Evolutionary conservation across 257 asterid genomes (phyloP), one percentile per base, ranked within the genome.

Genomic region (Ilex asprella): DNA sequence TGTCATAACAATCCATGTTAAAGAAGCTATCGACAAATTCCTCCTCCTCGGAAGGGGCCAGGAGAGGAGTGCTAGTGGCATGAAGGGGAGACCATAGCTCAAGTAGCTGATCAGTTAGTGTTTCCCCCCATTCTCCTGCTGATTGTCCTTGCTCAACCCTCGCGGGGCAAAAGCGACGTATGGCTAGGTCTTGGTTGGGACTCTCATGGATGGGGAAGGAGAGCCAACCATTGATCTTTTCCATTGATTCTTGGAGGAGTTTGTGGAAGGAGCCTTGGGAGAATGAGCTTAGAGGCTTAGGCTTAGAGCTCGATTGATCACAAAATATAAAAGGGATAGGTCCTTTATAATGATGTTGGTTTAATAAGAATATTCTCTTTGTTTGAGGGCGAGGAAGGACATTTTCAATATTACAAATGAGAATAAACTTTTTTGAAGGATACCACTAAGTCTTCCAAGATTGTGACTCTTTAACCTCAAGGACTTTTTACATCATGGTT

Each of bases 131-230:
- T 57, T 67, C 65, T 58, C 57, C 62, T 5, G 29, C 73, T 31
- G 47, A 56, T 27, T 67, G 67, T 41, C 76, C 69, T 56, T 75
- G 81, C 77, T 75, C 78, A 49, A 72, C 30, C 2, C 88, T 77
- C 46, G 89, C 89, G 2, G 84, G 76, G 72, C 94, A 82, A 57
- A 80, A 81, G 60, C 66, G 89, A 21, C 89, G 77, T 46, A 85
- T 85, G 70, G 87, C 81, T 8, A 67, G 58, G 30, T 71, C 79
- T 39, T 67, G 78, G 58, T 56, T 55, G 69, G 66, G 59, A 52
- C 44, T 61, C 39, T 72, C 76, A 30, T 62, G 29, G 35, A 54
- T 55, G 55, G 70, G 27, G 56, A 54, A 47, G n/a, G 69, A 47
- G 39, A 65, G 56, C 62, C 58, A 71, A 60, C 71, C 27, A 21